A percentile compares a stretch with the other conserved stretches of the same genome.
Conservation (phyloP, 2,329 filamentous ascomycete genomes). For the Exophiala sp. region DNA sequence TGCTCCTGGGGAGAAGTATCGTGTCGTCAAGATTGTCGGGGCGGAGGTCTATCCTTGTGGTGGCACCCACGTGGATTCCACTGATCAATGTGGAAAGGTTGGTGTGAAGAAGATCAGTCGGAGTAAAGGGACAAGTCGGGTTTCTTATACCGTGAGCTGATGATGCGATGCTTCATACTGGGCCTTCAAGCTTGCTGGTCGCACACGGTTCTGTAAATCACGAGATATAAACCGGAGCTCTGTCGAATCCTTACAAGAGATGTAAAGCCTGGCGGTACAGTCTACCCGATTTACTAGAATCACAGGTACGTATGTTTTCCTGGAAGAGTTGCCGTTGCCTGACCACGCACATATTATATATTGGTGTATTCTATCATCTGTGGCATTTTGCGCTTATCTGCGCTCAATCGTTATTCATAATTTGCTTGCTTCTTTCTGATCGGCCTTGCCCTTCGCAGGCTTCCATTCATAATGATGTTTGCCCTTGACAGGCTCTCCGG, state of each 20-base stretch:
- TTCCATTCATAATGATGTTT: constrained; percentile 26
- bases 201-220: no score
- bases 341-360: no score
- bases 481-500: constrained; percentile 21
- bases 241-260: no score
- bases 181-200: no score
- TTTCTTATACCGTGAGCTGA: constrained; percentile 41
- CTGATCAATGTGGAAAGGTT: constrained; percentile 54
- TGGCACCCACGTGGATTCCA: constrained; percentile 63
- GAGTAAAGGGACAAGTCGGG: constrained; percentile 57
- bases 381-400: not conserved
- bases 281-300: no score
- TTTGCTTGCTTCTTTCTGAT: constrained; percentile 5
- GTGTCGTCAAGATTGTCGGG: constrained; percentile 64
- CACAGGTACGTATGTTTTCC: no score
- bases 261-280: no score
- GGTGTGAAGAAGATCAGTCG: constrained; percentile 62
- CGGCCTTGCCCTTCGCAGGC: constrained; percentile 15
- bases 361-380: not conserved
- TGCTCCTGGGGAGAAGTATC: constrained; percentile 49
- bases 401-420: not conserved
- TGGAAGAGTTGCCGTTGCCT: no score
- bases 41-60: constrained; percentile 68
- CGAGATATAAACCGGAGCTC: no score
- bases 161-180: not conserved